Base-by-base conservation (phyloP, 805 yeast genomes). In the Hanseniaspora lindneri region DNA sequence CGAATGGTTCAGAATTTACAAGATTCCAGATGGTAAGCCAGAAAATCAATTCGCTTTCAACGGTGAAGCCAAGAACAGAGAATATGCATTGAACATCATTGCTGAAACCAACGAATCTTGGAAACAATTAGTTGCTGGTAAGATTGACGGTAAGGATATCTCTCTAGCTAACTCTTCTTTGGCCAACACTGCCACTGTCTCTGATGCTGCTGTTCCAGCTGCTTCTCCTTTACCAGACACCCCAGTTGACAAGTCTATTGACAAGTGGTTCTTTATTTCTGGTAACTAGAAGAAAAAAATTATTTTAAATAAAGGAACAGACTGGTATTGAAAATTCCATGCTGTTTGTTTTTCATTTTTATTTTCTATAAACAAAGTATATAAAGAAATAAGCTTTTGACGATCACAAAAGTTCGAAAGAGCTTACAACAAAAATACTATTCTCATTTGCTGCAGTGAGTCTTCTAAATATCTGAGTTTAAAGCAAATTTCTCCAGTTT, bases 1-100 rank as follows among this genome's bases (percentile, higher is more conserved):
- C 67, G 94, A 84, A 69, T 92, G 98, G 98, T 92, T 92, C 79
- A 83, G 94, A 66, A 87, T 88, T 68, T 92, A 92, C 79, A 92
- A 92, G 70, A 76, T 87, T 58, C 96, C 98, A 49, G 98, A 89
- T 66, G 98, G 97, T 54, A 92, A 92, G 75, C 95, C 95, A 60
- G 84, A 78, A 69, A 92, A 92, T 70, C 83, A 82, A 68, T 89
- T 92, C 66, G 97, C 96, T n/a, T 87, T 86, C 79, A 75, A 84
- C 53, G 98, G 96, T 55, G 86, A 83, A 65, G 85, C 86, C 73
- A 83, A 83, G 69, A 78, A 79, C 75, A 83, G 77, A 71, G 73
- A 76, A 60, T 87, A 88, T 63, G 94, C 98, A 52, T 73, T 83
- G 58, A 86, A 83, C 56, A 76, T 88, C 56, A 76, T 89, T 56